Conservation (phyloP, 2,329 filamentous ascomycete species). For the Alternaria atra region DNA sequence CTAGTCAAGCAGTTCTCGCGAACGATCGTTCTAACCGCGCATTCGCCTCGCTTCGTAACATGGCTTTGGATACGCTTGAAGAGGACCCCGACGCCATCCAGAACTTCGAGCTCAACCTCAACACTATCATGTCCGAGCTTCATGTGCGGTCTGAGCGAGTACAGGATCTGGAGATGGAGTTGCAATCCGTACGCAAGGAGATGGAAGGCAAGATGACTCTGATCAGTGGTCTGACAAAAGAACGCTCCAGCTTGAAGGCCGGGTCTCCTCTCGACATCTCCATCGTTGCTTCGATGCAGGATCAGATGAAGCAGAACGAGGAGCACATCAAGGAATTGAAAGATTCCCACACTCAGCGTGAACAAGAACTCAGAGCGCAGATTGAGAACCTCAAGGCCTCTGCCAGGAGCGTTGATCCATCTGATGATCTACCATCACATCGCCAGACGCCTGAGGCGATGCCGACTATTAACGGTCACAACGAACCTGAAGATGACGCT, state of each 20-base stretch:
- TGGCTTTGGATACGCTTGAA: conserved; percentile 87
- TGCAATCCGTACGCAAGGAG: conserved; percentile 85
- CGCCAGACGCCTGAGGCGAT: conserved; percentile 18
- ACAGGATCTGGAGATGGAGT: conserved; percentile 85
- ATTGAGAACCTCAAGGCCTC: conserved; percentile 72
- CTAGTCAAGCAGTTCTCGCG: conserved; percentile 85
- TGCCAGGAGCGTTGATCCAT: conserved; percentile 44
- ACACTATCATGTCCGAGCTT: conserved; percentile 90
- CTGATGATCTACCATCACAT: conserved; percentile 31
- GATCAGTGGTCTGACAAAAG: conserved; percentile 91
- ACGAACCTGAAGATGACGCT: conserved; percentile 34
- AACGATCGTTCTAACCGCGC: conserved; percentile 92
- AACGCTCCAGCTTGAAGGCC: conserved; percentile 86
- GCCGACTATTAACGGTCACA: conserved; percentile 12
- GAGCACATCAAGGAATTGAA: conserved; percentile 77
- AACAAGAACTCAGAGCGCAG: conserved; percentile 77
- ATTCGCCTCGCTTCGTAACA: conserved; percentile 86
- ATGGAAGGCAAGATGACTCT: conserved; percentile 98
- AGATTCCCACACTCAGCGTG: conserved; percentile 74
- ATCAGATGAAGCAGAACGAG: conserved; percentile 88
- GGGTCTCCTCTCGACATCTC: conserved; percentile 88
- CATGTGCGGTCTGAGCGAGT: conserved; percentile 87
- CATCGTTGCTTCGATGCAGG: conserved; percentile 83
- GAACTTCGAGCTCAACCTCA: conserved; percentile 90
- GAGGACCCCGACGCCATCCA: conserved; percentile 83